phyloP scores from a whole-genome alignment of 140 eudicot genomes.

The Senecio squalidus region DNA sequence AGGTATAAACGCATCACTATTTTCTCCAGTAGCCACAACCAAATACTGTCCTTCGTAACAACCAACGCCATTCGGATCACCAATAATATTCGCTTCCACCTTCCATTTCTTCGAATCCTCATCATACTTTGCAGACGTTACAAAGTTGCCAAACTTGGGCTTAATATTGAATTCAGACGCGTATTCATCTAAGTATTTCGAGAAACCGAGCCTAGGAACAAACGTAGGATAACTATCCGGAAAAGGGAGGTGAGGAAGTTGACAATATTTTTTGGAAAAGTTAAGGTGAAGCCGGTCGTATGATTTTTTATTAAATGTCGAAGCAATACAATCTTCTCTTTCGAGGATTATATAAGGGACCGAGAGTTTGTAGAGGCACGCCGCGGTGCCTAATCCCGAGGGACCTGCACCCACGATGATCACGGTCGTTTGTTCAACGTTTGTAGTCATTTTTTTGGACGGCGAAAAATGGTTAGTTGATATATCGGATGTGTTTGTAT shows the following conservation, averaged over 20 bases:
- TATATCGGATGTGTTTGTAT: neutral
- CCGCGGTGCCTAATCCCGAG: slow-evolving; percentile 70
- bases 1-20: slow-evolving; percentile 51
- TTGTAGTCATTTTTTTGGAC: slow-evolving; percentile 11
- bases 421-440: slow-evolving; percentile 19
- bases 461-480: too few species aligned
- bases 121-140: slow-evolving; percentile 40
- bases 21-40: slow-evolving; percentile 84
- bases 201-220: slow-evolving; percentile 35
- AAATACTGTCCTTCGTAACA: slow-evolving; percentile 42
- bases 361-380: slow-evolving; percentile 40
- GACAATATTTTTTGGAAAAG: slow-evolving; percentile 44
- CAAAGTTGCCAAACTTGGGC: slow-evolving; percentile 42
- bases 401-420: slow-evolving; percentile 79
- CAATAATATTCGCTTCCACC: slow-evolving; percentile 18
- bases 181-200: slow-evolving; percentile 54
- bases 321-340: slow-evolving; percentile 77
- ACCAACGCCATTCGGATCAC: slow-evolving; percentile 13
- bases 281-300: slow-evolving; percentile 80
- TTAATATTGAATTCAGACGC: slow-evolving; percentile 48
- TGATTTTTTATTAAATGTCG: slow-evolving; percentile 56
- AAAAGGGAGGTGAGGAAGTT: slow-evolving; percentile 40
- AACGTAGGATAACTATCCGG: slow-evolving; percentile 42
- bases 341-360: slow-evolving; percentile 61
- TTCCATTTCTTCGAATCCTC: slow-evolving; percentile 34